A percentile compares a stretch with the other conserved stretches of the same genome.
phyloP scores from a whole-genome alignment of 352 stramenopile species.

The Phytopythium kandeliae region DNA sequence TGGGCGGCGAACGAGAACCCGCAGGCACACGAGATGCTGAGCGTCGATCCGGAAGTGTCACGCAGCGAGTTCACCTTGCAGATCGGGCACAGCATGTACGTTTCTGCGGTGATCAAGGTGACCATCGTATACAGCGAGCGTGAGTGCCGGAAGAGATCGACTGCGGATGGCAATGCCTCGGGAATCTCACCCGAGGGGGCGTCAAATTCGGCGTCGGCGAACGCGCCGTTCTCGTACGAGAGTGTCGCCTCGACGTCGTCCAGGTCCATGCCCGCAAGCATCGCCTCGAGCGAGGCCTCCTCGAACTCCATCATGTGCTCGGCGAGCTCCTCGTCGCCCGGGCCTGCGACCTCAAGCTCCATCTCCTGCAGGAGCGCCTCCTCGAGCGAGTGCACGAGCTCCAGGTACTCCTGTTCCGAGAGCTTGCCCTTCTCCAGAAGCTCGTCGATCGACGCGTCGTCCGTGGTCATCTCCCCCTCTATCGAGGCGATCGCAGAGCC shows the following conservation, averaged over 20 bases:
- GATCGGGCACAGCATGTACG: constrained; percentile 40
- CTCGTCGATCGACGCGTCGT: constrained; percentile 51
- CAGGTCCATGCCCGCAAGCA: constrained; percentile 61
- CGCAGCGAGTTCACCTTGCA: constrained; percentile 36
- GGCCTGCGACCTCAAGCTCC: constrained; percentile 15
- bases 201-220: neutral
- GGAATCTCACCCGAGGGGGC: neutral
- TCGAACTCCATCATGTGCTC: constrained; percentile 66
- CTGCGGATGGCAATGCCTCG: neutral
- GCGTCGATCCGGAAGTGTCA: constrained; percentile 15
- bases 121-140: neutral
- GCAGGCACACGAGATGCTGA: constrained; percentile 35
- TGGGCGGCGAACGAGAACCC: constrained; percentile 47
- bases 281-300: constrained; percentile 58
- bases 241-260: constrained; percentile 14
- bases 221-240: constrained; percentile 9
- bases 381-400: constrained; percentile 70
- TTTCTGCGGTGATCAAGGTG: neutral
- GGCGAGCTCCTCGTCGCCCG: constrained; percentile 27
- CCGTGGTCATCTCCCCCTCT: neutral
- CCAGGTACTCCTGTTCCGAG: constrained; percentile 64
- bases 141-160: too few species aligned
- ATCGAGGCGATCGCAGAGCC: neutral
- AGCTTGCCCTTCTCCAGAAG: constrained; percentile 50
- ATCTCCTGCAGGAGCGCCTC: constrained; percentile 52